Percentiles rank a stretch among this genome's conserved stretches.
phyloP scores from a whole-genome alignment of 495 filamentous ascomycete genomes.

The Podospora comata region DNA sequence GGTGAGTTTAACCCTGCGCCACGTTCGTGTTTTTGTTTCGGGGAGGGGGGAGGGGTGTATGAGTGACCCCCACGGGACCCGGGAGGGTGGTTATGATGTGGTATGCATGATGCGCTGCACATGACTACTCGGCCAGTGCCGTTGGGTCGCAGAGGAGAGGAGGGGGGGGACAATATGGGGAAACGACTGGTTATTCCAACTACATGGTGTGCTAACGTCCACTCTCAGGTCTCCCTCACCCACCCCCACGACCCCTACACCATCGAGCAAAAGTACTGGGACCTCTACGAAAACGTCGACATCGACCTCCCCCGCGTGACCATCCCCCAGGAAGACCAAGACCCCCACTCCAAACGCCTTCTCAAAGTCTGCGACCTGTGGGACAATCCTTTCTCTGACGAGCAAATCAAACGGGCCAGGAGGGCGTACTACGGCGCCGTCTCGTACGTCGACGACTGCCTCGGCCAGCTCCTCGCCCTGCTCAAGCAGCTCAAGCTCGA shows the following conservation, averaged over 20 bases:
- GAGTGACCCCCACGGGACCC: neutral
- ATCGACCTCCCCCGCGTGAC: conserved; percentile 71
- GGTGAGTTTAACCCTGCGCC: conserved; percentile 27
- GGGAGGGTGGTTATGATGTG: neutral
- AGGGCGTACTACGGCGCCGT: conserved; percentile 86
- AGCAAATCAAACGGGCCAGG: conserved; percentile 73
- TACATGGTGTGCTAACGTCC: neutral
- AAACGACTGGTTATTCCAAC: neutral
- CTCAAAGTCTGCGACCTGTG: conserved; percentile 77
- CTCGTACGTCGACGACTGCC: conserved; percentile 82
- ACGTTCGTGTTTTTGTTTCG: neutral
- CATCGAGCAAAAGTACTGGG: conserved; percentile 85
- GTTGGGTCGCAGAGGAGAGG: neutral
- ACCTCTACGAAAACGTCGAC: conserved; percentile 81
- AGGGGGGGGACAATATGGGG: neutral
- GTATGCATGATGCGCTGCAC: neutral
- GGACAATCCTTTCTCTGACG: conserved; percentile 71
- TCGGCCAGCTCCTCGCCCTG: conserved; percentile 71
- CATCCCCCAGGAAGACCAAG: conserved; percentile 73
- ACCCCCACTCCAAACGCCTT: conserved; percentile 76
- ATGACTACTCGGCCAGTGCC: neutral
- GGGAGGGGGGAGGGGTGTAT: neutral
- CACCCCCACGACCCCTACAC: conserved; percentile 92
- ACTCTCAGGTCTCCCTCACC: conserved; percentile 58
- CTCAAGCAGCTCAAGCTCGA: conserved; percentile 71